A percentile compares a stretch with the other conserved stretches of the same genome.
These are phyloP conservation scores for Pythium sp. DNA, from an alignment of 352 stramenopile genomes.

Conservation along the genomic window DNA sequence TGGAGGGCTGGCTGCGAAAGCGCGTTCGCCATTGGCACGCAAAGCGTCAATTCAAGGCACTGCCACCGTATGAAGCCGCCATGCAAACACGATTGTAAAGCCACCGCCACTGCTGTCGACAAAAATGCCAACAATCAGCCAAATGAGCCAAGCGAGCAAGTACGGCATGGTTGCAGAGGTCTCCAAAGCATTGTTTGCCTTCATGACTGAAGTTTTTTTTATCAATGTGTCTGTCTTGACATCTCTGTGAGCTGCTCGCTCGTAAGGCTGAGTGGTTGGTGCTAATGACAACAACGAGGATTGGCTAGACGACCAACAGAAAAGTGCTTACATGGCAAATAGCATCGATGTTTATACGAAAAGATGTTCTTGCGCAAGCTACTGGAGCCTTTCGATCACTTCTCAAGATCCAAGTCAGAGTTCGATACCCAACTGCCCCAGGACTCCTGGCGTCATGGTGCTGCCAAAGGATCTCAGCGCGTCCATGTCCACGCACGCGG, in stretches of 20 bases:
- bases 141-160: background rate
- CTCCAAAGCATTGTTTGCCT: background rate
- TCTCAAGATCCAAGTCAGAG: background rate
- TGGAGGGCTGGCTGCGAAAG: background rate
- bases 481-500: background rate
- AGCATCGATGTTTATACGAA: too few species aligned
- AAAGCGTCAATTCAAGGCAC: background rate
- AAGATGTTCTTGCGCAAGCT: too few species aligned
- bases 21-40: background rate
- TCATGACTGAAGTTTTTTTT: background rate
- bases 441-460: background rate
- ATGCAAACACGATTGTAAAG: background rate
- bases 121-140: background rate
- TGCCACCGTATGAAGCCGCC: background rate
- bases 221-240: too few species aligned
- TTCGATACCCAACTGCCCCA: background rate
- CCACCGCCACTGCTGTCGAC: background rate
- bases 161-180: background rate
- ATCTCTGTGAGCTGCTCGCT: too few species aligned
- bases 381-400: too few species aligned
- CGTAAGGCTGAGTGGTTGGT: too few species aligned
- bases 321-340: too few species aligned
- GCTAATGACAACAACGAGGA: too few species aligned
- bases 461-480: background rate
- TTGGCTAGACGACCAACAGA: too few species aligned